Conservation (phyloP, 2,329 filamentous ascomycete genomes). For the Exophiala viscosa region DNA sequence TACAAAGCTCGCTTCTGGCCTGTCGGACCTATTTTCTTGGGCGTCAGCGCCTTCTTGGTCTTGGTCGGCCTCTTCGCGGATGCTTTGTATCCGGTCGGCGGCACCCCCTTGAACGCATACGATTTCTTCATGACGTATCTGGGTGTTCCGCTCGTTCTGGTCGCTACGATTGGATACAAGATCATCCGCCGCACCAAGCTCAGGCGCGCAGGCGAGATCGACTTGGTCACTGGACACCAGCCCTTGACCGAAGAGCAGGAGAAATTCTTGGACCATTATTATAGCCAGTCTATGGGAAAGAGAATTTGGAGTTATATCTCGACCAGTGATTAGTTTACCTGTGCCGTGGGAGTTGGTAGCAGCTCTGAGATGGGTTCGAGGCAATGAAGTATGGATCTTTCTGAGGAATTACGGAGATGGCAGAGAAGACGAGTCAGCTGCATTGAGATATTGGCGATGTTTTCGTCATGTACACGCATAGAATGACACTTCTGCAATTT, state of each 20-base stretch:
- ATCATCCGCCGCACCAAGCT: background rate
- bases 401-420: too few relatives aligned
- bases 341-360: background rate
- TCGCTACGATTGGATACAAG: constrained; percentile 1
- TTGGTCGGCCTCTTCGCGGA: constrained; percentile 1
- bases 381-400: background rate
- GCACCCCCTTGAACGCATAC: background rate
- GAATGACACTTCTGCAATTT: too few relatives aligned
- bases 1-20: constrained; percentile 1
- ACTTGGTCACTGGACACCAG: constrained; percentile 1
- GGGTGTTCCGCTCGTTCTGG: background rate
- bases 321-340: background rate
- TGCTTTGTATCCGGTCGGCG: background rate
- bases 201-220: background rate
- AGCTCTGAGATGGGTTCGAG: background rate
- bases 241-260: constrained; percentile 1
- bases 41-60: background rate
- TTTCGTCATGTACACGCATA: too few relatives aligned
- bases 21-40: background rate
- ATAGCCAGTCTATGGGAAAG: background rate
- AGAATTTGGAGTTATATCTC: constrained; percentile 1
- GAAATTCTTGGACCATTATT: constrained; percentile 3
- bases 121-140: constrained; percentile 1
- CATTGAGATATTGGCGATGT: too few relatives aligned
- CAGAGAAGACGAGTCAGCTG: too few relatives aligned